These are phyloP conservation scores for Plasmodiophora brassicae DNA, from an alignment of 208 protist genomes.

Conservation along the genomic window DNA sequence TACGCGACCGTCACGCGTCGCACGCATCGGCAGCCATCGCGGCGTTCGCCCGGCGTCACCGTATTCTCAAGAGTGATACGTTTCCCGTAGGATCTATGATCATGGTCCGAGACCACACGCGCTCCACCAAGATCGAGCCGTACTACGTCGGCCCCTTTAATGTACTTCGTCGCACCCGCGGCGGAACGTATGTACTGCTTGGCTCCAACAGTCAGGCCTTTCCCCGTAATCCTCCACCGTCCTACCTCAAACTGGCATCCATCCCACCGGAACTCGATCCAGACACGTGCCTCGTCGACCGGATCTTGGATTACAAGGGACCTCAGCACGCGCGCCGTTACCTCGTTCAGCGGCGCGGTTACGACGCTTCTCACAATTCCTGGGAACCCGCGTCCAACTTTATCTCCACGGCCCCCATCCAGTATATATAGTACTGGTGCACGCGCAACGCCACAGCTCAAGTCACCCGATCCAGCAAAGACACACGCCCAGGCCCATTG, in stretches of 20 bases:
- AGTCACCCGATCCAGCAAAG: too few relatives aligned
- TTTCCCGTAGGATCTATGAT: not conserved
- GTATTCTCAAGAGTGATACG: not conserved
- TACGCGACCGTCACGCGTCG: not conserved
- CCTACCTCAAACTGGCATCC: not conserved
- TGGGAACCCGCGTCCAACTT: not conserved
- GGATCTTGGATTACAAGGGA: not conserved
- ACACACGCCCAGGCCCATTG: too few relatives aligned
- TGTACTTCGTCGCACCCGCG: not conserved
- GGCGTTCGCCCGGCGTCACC: not conserved
- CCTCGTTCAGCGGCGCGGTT: not conserved
- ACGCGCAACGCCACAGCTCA: too few relatives aligned
- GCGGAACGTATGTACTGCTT: not conserved
- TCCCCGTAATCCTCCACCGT: not conserved
- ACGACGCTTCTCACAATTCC: not conserved
- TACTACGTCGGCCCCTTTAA: slow-evolving; percentile 10
- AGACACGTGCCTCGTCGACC: not conserved
- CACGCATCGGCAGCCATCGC: not conserved
- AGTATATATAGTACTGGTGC: too few relatives aligned
- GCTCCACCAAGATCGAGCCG: not conserved
- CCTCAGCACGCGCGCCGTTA: not conserved
- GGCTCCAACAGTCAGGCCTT: not conserved
- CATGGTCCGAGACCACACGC: not conserved
- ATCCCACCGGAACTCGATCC: not conserved
- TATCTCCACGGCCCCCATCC: not conserved